A percentile compares a stretch with the other conserved stretches of the same genome.
phyloP scores from a whole-genome alignment of 768 basidiomycete species.

The Lanmaoa pseudosensibilis region DNA sequence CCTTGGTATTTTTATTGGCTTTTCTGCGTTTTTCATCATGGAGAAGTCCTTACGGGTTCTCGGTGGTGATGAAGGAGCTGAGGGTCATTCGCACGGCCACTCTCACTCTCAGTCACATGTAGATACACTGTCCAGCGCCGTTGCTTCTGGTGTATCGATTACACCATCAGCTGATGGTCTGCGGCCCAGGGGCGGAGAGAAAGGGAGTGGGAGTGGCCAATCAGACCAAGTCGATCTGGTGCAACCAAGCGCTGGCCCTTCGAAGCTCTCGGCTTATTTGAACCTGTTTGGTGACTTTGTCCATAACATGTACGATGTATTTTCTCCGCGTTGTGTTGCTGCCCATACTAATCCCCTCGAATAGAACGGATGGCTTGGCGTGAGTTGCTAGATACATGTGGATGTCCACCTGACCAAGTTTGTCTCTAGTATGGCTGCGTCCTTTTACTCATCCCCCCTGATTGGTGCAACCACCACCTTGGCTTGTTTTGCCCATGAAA shows the following conservation, averaged over 20 bases:
- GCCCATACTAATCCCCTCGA: constrained; percentile 14
- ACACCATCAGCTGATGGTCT: constrained; percentile 47
- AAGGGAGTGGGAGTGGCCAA: constrained; percentile 16
- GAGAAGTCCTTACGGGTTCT: constrained; percentile 88
- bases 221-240: constrained; percentile 26
- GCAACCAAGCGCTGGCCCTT: constrained; percentile 49
- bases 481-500: constrained; percentile 93
- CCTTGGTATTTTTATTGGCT: constrained; percentile 80
- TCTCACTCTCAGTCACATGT: constrained; percentile 57
- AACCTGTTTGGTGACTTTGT: constrained; percentile 94
- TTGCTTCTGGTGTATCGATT: constrained; percentile 49
- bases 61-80: constrained; percentile 53
- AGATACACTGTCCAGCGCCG: constrained; percentile 30
- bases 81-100: constrained; percentile 52
- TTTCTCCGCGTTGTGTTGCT: constrained; percentile 11
- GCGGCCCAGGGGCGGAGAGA: constrained; percentile 44
- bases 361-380: constrained; percentile 90
- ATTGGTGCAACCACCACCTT: constrained; percentile 95
- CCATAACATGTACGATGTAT: constrained; percentile 73
- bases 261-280: constrained; percentile 87
- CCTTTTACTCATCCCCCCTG: constrained; percentile 94
- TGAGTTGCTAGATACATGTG: constrained; percentile 41
- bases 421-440: constrained; percentile 77
- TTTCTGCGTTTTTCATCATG: constrained; percentile 90
- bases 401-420: constrained; percentile 1